phyloP scores from a whole-genome alignment of 2,329 filamentous ascomycete species.

The Stemphylium lycopersici region DNA sequence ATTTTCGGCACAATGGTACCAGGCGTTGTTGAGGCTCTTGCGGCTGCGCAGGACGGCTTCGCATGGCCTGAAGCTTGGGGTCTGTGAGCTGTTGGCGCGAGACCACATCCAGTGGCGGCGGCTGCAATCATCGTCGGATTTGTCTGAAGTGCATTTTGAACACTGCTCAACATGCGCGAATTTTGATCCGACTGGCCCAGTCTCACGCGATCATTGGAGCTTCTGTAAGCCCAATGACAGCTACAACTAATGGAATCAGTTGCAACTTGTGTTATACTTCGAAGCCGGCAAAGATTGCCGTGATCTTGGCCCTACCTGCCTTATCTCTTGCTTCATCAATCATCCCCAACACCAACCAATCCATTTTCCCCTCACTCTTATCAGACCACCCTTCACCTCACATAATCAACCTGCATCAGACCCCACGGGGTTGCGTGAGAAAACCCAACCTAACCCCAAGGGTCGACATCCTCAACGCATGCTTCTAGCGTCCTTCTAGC shows the following conservation, averaged over 20 bases:
- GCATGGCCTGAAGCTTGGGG: slow-evolving; percentile 14
- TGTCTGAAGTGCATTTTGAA: slow-evolving; percentile 4
- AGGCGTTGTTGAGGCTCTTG: slow-evolving; percentile 21
- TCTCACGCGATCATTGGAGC: background rate
- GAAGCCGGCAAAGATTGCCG: background rate
- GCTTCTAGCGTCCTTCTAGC: slow-evolving; percentile 33
- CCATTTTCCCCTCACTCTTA: too few relatives aligned
- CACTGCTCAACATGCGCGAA: slow-evolving; percentile 11
- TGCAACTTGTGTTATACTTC: background rate
- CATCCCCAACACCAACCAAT: too few relatives aligned
- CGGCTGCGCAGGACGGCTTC: slow-evolving; percentile 10
- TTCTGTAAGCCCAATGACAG: background rate
- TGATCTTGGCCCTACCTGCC: background rate
- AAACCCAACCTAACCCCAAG: background rate
- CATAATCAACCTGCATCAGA: background rate
- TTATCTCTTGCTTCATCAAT: too few relatives aligned
- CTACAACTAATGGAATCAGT: background rate
- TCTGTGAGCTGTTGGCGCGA: slow-evolving; percentile 8
- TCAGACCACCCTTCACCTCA: background rate
- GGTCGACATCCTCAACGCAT: slow-evolving; percentile 16
- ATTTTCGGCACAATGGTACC: slow-evolving; percentile 12
- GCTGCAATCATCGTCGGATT: background rate
- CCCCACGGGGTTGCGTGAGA: slow-evolving; percentile 2
- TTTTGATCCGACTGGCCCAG: background rate
- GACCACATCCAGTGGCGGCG: background rate